Evolutionary conservation across 2,329 filamentous ascomycete species (phyloP).

Genomic region (Fusarium pseudocircinatum): DNA sequence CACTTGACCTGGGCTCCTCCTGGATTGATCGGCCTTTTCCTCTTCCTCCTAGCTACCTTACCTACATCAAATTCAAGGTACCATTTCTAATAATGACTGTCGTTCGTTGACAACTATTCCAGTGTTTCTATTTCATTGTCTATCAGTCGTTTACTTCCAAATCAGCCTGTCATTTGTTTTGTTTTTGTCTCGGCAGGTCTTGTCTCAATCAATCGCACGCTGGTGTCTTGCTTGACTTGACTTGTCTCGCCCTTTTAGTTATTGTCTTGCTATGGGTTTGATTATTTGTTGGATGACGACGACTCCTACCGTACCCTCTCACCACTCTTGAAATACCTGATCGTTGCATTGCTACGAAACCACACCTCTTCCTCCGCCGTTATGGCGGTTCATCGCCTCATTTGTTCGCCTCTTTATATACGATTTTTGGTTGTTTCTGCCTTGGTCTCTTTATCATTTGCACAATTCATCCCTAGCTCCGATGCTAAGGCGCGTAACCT

Average conservation of each 20-base stretch:
- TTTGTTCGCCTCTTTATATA: constrained; percentile 7
- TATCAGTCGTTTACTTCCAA: constrained; percentile 2
- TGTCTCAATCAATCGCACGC: constrained; percentile 18
- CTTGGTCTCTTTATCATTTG: constrained; percentile 33
- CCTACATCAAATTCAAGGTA: constrained; percentile 17
- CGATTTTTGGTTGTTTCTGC: constrained; percentile 28
- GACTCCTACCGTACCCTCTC: constrained; percentile 27
- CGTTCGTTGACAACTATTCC: constrained; percentile 18
- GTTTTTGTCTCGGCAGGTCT: constrained; percentile 10
- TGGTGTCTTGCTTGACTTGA: constrained; percentile 16
- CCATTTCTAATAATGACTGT: constrained; percentile 13
- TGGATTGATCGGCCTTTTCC: constrained; percentile 1
- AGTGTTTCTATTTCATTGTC: neutral
- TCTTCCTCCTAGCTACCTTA: constrained; percentile 11
- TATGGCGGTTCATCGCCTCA: constrained; percentile 23
- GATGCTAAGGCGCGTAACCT: constrained; percentile 51
- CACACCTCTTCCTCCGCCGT: constrained; percentile 1
- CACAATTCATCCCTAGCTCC: constrained; percentile 48
- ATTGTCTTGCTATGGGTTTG: constrained; percentile 24
- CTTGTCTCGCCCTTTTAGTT: constrained; percentile 8
- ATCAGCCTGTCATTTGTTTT: neutral
- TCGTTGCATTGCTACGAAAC: neutral
- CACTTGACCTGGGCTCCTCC: neutral
- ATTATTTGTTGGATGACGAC: constrained; percentile 38
- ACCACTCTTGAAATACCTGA: constrained; percentile 10